phyloP scores from a whole-genome alignment of 306 rosid genomes.

The Corylus heterophylla region DNA sequence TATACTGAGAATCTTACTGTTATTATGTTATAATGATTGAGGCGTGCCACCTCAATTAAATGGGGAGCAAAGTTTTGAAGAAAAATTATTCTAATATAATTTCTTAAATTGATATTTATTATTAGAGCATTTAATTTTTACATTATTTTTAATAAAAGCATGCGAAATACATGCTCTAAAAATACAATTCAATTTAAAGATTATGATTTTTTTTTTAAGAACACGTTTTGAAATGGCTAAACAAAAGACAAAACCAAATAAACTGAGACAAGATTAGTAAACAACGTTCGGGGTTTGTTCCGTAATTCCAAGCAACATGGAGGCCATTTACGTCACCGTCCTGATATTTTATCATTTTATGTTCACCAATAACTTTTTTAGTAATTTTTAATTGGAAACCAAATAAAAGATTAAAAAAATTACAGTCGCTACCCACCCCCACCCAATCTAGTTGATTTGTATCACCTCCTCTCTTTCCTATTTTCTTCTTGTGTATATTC shows the following conservation, averaged over 20 bases:
- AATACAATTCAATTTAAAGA: too few species aligned
- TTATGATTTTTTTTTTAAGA: too few species aligned
- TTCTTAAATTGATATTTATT: too few species aligned
- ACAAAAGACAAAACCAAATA: background rate
- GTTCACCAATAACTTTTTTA: background rate
- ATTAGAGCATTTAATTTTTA: too few species aligned
- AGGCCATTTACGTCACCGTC: background rate
- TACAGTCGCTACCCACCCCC: slow-evolving; percentile 57
- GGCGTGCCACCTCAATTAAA: background rate
- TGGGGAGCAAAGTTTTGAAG: too few species aligned
- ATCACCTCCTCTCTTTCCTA: slow-evolving; percentile 7
- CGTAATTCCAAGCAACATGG: slow-evolving; percentile 11
- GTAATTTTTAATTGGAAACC: background rate
- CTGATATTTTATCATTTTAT: background rate
- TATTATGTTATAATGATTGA: background rate
- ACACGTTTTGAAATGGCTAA: background rate
- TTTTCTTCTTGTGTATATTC: slow-evolving; percentile 2
- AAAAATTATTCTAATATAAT: too few species aligned
- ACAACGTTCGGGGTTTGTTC: background rate
- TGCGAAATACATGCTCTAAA: too few species aligned
- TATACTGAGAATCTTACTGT: too few species aligned
- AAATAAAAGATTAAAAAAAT: slow-evolving; percentile 2
- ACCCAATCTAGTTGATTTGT: slow-evolving; percentile 45
- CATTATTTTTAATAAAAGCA: too few species aligned
- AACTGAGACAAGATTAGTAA: background rate